phyloP scores from a whole-genome alignment of 495 filamentous ascomycete species.

The Terfezia claveryi region DNA sequence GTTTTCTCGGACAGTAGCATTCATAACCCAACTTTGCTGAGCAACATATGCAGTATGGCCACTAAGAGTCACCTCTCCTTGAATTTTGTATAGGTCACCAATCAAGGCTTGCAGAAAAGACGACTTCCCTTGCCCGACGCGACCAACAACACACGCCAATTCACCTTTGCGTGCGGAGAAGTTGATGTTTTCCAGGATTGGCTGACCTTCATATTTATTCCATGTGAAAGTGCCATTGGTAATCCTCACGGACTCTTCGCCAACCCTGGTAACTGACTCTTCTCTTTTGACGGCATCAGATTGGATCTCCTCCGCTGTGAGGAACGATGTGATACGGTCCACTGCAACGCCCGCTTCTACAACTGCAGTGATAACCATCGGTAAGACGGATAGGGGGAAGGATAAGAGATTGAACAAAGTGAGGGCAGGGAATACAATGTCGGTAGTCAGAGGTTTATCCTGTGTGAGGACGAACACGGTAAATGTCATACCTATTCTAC shows the following conservation, averaged over 20 bases:
- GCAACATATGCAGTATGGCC: conserved; percentile 76
- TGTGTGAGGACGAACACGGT: conserved; percentile 75
- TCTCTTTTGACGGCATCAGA: conserved; percentile 51
- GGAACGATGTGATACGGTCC: conserved; percentile 60
- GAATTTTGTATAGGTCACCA: conserved; percentile 74
- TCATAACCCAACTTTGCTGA: conserved; percentile 93
- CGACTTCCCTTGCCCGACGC: conserved; percentile 86
- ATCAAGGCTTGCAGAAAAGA: conserved; percentile 70
- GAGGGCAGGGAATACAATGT: conserved; percentile 87
- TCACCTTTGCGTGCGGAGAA: conserved; percentile 78
- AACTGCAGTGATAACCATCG: conserved; percentile 93
- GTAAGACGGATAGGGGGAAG: conserved; percentile 82
- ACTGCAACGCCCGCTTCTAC: conserved; percentile 93
- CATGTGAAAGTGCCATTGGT: conserved; percentile 81
- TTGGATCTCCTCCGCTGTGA: conserved; percentile 79
- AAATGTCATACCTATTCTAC: conserved; percentile 45
- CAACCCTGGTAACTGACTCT: conserved; percentile 42
- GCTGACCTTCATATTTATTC: conserved; percentile 38
- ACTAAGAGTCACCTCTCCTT: conserved; percentile 62
- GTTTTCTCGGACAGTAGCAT: conserved; percentile 87
- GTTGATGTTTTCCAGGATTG: conserved; percentile 53
- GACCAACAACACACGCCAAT: conserved; percentile 79
- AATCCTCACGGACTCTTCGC: conserved; percentile 68
- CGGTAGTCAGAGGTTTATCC: conserved; percentile 62
- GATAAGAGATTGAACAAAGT: conserved; percentile 37